Conservation (phyloP, 1,284 basidiomycete genomes). For the Boletus subluridellus region DNA sequence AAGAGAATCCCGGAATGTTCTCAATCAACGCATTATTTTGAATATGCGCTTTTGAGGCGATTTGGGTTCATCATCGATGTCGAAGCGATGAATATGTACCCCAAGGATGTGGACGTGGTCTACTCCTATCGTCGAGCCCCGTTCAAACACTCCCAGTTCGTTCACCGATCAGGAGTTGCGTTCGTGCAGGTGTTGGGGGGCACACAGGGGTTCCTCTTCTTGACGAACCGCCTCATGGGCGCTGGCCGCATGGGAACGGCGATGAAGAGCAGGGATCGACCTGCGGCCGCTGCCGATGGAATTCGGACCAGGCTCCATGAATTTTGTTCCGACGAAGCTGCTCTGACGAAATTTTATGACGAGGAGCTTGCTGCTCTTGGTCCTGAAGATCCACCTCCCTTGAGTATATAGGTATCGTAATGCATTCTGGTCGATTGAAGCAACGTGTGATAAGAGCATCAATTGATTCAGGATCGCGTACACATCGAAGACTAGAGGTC, state of each 20-base stretch:
- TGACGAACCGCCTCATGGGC: constrained; percentile 80
- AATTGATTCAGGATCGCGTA: constrained; percentile 2
- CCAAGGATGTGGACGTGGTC: constrained; percentile 75
- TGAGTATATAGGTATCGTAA: constrained; percentile 39
- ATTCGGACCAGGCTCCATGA: constrained; percentile 57
- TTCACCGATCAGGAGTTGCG: constrained; percentile 82
- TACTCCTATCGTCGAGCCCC: constrained; percentile 83
- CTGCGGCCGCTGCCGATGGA: constrained; percentile 53
- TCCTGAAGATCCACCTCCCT: constrained; percentile 62
- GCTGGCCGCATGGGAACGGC: constrained; percentile 58
- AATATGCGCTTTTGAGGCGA: constrained; percentile 71
- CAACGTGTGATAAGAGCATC: constrained; percentile 6
- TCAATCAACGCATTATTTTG: constrained; percentile 69
- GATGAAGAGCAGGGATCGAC: constrained; percentile 49
- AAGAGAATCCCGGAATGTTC: constrained; percentile 64
- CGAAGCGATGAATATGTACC: constrained; percentile 74
- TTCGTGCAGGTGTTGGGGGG: constrained; percentile 85
- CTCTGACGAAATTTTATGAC: constrained; percentile 66
- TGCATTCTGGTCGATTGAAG: constrained; percentile 9
- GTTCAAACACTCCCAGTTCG: constrained; percentile 83
- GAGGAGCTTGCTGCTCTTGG: constrained; percentile 57
- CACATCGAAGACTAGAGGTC: constrained; percentile 18
- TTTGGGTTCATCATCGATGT: constrained; percentile 87
- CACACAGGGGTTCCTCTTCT: constrained; percentile 75
- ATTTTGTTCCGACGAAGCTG: constrained; percentile 63